Evolutionary conservation across 495 filamentous ascomycete genomes (phyloP).

Genomic region (Friedmanniomyces simplex): DNA sequence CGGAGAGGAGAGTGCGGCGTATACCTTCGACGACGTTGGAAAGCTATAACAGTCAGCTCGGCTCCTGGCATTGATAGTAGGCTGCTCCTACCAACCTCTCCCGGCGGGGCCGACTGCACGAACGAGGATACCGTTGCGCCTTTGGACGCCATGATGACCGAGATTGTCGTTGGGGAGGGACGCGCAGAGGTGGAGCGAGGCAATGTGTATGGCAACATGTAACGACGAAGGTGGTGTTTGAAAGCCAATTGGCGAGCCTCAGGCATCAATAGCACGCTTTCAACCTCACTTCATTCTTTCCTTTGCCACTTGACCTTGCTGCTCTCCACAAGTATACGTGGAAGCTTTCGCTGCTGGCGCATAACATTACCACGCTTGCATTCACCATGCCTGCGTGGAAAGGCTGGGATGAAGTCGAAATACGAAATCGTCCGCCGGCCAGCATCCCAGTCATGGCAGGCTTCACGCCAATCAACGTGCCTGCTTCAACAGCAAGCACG

Average conservation of each 20-base stretch:
- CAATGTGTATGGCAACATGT: no score
- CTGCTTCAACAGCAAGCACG: not conserved
- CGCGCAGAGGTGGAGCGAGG: no score
- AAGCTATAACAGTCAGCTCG: conserved; percentile 47
- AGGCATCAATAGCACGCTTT: not conserved
- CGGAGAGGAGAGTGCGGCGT: not conserved
- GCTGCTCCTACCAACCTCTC: conserved; percentile 60
- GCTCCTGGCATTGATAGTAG: not conserved
- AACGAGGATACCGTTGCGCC: conserved; percentile 51
- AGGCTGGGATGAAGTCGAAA: conserved; percentile 1
- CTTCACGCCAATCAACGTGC: conserved; percentile 12
- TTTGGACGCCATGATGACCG: conserved; percentile 25
- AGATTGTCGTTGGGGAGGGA: not conserved
- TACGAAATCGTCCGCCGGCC: not conserved
- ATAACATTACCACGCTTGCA: not conserved
- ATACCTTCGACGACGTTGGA: conserved; percentile 84
- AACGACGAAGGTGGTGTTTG: not conserved
- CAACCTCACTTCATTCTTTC: not conserved
- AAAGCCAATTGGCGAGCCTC: no score
- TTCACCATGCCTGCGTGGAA: conserved; percentile 10
- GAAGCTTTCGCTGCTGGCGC: no score
- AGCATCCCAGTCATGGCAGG: not conserved
- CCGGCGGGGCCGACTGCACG: conserved; percentile 87
- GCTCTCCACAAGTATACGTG: not conserved
- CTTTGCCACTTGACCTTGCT: not conserved